Conservation (phyloP, 805 yeast genomes). For the Saccharomycopsis vini region DNA sequence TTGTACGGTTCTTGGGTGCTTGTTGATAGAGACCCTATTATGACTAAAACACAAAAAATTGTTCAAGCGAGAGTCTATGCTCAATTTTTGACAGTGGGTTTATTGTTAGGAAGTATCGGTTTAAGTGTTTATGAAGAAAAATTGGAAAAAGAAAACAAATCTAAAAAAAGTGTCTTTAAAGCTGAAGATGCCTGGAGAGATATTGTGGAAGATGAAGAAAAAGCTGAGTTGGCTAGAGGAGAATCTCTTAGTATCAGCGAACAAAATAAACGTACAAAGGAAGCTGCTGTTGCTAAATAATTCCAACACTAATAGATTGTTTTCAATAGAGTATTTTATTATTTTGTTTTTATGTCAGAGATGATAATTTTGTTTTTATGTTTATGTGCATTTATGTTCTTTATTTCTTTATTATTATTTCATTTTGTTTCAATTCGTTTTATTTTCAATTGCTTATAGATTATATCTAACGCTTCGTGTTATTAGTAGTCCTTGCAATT, state of each 20-base stretch:
- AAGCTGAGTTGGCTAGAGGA: conserved; percentile 19
- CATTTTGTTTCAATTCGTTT: too few species aligned
- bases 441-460: too few species aligned
- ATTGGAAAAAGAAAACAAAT: conserved; percentile 28
- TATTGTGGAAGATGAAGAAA: conserved; percentile 36
- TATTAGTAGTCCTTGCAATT: too few species aligned
- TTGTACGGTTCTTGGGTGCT: conserved; percentile 70
- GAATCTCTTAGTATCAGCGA: too few species aligned
- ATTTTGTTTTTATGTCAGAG: not conserved
- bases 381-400: too few species aligned
- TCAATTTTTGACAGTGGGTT: conserved; percentile 66
- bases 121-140: conserved; percentile 57
- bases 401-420: too few species aligned
- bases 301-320: not conserved
- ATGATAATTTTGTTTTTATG: not conserved
- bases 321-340: not conserved
- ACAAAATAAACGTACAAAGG: not conserved
- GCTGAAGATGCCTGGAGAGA: conserved; percentile 39
- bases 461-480: too few species aligned
- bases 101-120: conserved; percentile 61
- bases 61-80: conserved; percentile 91
- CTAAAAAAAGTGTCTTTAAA: conserved; percentile 26
- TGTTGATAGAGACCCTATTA: conserved; percentile 64
- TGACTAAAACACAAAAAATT: conserved; percentile 70
- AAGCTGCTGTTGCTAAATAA: not conserved